A percentile compares a stretch with the other conserved stretches of the same genome.
Evolutionary conservation across 2,329 filamentous ascomycete species (phyloP).

Genomic region (Talaromyces marneffei): DNA sequence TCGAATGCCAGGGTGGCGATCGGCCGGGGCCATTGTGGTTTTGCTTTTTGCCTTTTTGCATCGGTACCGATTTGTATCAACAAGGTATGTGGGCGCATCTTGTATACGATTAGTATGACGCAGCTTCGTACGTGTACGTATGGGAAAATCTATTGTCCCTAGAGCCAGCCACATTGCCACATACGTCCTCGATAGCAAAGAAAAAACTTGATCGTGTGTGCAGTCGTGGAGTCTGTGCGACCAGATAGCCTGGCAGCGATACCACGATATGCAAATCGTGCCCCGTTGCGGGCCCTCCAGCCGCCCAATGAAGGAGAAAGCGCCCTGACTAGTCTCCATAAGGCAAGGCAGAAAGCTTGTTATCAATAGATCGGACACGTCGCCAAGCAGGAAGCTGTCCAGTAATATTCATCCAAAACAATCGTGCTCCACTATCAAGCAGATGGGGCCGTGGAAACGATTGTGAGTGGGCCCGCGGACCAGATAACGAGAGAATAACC

Average conservation of each 20-base stretch:
- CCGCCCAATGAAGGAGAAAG: neutral
- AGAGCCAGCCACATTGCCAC: neutral
- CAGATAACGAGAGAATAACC: neutral
- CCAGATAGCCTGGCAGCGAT: neutral
- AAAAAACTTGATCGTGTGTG: neutral
- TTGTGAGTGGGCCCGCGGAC: neutral
- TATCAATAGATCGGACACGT: neutral
- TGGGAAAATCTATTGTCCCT: neutral
- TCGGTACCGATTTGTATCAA: neutral
- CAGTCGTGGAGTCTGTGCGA: neutral
- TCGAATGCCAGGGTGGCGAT: neutral
- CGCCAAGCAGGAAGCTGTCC: neutral
- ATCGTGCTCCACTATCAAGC: neutral
- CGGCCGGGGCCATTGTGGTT: neutral
- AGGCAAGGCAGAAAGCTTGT: neutral
- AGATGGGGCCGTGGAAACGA: neutral
- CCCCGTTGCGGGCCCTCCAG: neutral
- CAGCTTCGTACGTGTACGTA: neutral
- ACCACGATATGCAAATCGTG: neutral
- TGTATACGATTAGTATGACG: neutral
- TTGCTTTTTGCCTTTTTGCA: too few species aligned
- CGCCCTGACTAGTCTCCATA: conserved; percentile 2
- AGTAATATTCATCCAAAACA: too few species aligned
- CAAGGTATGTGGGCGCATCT: neutral
- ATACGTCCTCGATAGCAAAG: neutral